Evolutionary conservation across 2,329 filamentous ascomycete genomes (phyloP), one percentile per base, ranked within the genome.

Genomic region (Niveomyces coronatus): DNA sequence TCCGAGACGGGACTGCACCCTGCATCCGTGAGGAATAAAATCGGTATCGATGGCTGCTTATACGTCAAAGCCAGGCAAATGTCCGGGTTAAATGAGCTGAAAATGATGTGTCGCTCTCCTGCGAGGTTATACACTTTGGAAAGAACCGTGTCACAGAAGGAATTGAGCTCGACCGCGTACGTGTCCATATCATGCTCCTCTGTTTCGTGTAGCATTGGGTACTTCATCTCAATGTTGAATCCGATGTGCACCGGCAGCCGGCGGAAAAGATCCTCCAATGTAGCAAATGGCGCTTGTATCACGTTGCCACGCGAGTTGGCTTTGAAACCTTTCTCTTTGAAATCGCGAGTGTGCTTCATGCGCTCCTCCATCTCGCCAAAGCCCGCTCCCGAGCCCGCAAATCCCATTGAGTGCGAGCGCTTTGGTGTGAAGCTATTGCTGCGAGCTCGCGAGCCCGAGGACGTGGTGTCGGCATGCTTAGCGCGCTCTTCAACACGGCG

Each of bases 161-260:
- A 86, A 62, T 96, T 96, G 49, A 96, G 74, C 62, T 98, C 91
- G 32, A 96, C 85, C 0, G 86, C 88, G 54, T 94, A 94, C 3
- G 85, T 84, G 56, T 95, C 89, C 87, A 96, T 95, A 49, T 94
- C 86, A 48, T 95, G 84, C 57, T 93, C 85, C 58, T 95, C 86
- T 42, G 79, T 85, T 67, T 98, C 93, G 56, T 89, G 82, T 29
- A 98, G 75, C 88, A 96, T 96, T 5, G 91, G 91, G 56, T 98
- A 98, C 63, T 98, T 96, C 74, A 98, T 84, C 65, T 98, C 91
- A 49, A 98, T 94, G 61, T 98, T 96, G 71, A 98, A 98, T 11
- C 91, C 88, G 16, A 94, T 83, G 11, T 76, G 70, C 45, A 82
- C 74, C 0, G 87, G 86, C 0, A 98, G 65, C 53, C 88, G 81